Base-by-base conservation (phyloP, 129 eudicot genomes). In the Artemisia annua region DNA sequence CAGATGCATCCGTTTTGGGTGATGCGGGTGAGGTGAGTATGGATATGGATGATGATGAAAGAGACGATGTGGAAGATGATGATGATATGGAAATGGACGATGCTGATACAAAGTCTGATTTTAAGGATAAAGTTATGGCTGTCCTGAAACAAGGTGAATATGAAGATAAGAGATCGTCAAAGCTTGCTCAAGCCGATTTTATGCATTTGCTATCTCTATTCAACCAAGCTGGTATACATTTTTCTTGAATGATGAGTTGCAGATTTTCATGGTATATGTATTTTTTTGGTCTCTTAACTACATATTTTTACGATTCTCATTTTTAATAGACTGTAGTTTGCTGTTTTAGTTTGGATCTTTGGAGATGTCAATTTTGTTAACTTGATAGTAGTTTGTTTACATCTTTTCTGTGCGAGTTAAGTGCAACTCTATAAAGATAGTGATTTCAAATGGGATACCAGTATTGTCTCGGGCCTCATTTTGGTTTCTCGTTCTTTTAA, bases 201-300 rank as follows among this genome's bases (percentile, higher is more conserved):
- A 94, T 90, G 89, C 91, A 86, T 79, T 80, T 94, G 53, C 81
- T 94, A 14, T 88, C 98, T 24, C 57, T 90, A 32, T 94, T 94
- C 46, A 94, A 94, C 66, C 73, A 84, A 79, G 96, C 86, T 66
- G 97, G 96, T 32, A 90, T 94, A 19, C 98, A 94, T 74, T 91
- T 92, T 72, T 83, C 89, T 68, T 92, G 2, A 39, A 39, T 89
- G 72, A 39, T 89, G 72, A 39, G 35, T 22, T 48, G 28, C 54
- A 39, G 32, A 14, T 19, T 18, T 22, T 63, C 2, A 7, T 60
- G 30, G 28, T 48, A 18, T 71, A 15, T 46, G 48, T 4, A 10
- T 58, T 72, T 26, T 2, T 69, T 69, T 69, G 16, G 74, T 12
- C 24, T 43, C 35, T n/a, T 30, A 30, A 28, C 30, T 43, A 17